These are phyloP conservation scores for Stagonosporopsis cucurbitacearum DNA, from an alignment of 2,329 filamentous ascomycete species.

Conservation along the genomic window DNA sequence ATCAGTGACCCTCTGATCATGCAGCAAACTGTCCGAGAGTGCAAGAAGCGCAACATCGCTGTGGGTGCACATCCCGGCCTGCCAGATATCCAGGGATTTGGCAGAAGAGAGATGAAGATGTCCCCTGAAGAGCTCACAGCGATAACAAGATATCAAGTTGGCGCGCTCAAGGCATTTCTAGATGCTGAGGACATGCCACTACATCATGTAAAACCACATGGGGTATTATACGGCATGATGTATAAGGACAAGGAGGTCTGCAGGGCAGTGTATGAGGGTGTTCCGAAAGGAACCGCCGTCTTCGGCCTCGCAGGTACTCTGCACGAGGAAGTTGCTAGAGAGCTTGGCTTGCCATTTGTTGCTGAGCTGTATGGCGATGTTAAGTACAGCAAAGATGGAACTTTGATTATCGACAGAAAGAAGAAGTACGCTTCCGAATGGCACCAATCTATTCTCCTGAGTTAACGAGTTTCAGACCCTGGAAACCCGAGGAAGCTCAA, in stretches of 20 bases:
- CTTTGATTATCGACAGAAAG: slow-evolving; percentile 63
- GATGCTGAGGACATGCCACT: slow-evolving; percentile 62
- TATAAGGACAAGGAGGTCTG: slow-evolving; percentile 60
- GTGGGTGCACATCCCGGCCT: slow-evolving; percentile 69
- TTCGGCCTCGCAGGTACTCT: slow-evolving; percentile 63
- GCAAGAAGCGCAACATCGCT: slow-evolving; percentile 63
- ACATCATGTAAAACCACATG: slow-evolving; percentile 69
- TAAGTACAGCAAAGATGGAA: slow-evolving; percentile 60
- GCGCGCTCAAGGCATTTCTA: slow-evolving; percentile 66
- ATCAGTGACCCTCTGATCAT: slow-evolving; percentile 66
- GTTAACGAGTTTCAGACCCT: slow-evolving; percentile 38
- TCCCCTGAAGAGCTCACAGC: slow-evolving; percentile 63
- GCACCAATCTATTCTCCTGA: neutral
- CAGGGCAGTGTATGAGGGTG: slow-evolving; percentile 60
- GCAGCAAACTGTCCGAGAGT: slow-evolving; percentile 64
- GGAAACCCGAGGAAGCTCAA: slow-evolving; percentile 52
- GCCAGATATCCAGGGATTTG: slow-evolving; percentile 70
- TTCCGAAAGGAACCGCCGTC: slow-evolving; percentile 58
- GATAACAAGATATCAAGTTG: slow-evolving; percentile 67
- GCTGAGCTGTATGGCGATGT: slow-evolving; percentile 65
- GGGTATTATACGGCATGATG: slow-evolving; percentile 65
- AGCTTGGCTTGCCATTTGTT: slow-evolving; percentile 60
- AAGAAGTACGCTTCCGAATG: slow-evolving; percentile 54
- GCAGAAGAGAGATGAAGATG: slow-evolving; percentile 67
- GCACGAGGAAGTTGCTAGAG: slow-evolving; percentile 61